These are phyloP conservation scores for Thinopyrum elongatum DNA, from an alignment of 176 grass and related monocot genomes.

Conservation along the genomic window DNA sequence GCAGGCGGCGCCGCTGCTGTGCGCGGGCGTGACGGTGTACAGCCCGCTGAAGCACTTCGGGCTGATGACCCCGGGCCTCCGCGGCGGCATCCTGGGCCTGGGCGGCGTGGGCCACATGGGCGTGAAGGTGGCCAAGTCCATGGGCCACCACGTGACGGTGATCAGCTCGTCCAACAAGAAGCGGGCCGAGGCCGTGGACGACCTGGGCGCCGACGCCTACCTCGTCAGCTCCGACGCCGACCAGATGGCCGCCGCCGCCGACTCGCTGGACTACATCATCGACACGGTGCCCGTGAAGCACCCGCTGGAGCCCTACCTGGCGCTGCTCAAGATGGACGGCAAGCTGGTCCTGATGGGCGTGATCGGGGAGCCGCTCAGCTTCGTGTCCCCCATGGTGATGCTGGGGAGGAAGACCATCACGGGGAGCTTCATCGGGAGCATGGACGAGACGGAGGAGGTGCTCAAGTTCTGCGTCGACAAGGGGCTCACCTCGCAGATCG, in stretches of 20 bases:
- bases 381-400: constrained; percentile 82
- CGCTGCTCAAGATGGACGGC: constrained; percentile 78
- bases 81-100: constrained; percentile 68
- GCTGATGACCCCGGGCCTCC: constrained; percentile 52
- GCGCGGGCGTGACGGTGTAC: constrained; percentile 91
- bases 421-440: constrained; percentile 87
- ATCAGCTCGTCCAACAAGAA: constrained; percentile 92
- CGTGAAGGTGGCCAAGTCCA: constrained; percentile 83
- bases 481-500: constrained; percentile 76
- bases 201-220: constrained; percentile 92
- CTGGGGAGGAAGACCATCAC: constrained; percentile 82
- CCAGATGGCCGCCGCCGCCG: constrained; percentile 49
- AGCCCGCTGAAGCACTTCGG: constrained; percentile 94
- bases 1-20: constrained; percentile 88
- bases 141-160: constrained; percentile 94
- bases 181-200: constrained; percentile 70
- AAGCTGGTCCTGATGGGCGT: constrained; percentile 82
- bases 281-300: constrained; percentile 86
- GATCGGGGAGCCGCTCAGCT: constrained; percentile 81
- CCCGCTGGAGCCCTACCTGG: constrained; percentile 80
- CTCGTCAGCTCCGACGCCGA: constrained; percentile 68
- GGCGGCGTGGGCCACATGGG: constrained; percentile 99
- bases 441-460: constrained; percentile 74
- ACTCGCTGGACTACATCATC: constrained; percentile 93
- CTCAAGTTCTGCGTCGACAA: constrained; percentile 76